Conservation (phyloP, 73 alveolate species). For the Tetrahymena thermophila region DNA sequence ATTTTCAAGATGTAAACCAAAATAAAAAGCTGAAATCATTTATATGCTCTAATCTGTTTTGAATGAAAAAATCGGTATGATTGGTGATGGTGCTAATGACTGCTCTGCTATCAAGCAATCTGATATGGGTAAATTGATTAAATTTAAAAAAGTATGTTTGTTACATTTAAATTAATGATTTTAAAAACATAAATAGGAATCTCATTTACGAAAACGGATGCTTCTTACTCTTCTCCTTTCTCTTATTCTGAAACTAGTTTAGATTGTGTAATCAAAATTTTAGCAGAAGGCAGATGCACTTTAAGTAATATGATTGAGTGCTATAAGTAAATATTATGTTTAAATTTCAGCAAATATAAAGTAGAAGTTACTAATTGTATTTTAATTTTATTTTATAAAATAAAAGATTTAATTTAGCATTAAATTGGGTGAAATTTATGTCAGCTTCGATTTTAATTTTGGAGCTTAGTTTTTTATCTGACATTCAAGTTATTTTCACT, state of each 20-base stretch:
- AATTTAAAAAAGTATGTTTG: too few relatives aligned
- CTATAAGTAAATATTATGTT: neutral
- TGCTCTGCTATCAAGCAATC: constrained; percentile 86
- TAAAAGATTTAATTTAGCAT: neutral
- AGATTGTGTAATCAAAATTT: constrained; percentile 14
- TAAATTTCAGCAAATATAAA: neutral
- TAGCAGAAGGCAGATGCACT: constrained; percentile 31
- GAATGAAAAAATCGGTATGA: constrained; percentile 66
- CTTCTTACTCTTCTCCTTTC: constrained; percentile 41
- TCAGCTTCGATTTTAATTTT: constrained; percentile 21
- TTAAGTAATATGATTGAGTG: constrained; percentile 13
- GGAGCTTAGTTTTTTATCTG: neutral
- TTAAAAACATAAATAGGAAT: neutral
- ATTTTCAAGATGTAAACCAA: constrained; percentile 84
- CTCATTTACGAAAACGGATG: constrained; percentile 32
- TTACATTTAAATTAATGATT: neutral
- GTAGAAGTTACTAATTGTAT: neutral
- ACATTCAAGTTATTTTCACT: neutral
- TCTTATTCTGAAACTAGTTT: constrained; percentile 20
- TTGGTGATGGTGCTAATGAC: constrained; percentile 94
- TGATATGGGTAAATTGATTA: constrained; percentile 26
- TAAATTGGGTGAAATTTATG: constrained; percentile 2
- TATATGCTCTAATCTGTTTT: constrained; percentile 45
- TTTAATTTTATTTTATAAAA: neutral
- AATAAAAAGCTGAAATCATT: constrained; percentile 70